These are phyloP conservation scores for Lachnellula subtilissima DNA, from an alignment of 2,329 filamentous ascomycete genomes.

Conservation along the genomic window DNA sequence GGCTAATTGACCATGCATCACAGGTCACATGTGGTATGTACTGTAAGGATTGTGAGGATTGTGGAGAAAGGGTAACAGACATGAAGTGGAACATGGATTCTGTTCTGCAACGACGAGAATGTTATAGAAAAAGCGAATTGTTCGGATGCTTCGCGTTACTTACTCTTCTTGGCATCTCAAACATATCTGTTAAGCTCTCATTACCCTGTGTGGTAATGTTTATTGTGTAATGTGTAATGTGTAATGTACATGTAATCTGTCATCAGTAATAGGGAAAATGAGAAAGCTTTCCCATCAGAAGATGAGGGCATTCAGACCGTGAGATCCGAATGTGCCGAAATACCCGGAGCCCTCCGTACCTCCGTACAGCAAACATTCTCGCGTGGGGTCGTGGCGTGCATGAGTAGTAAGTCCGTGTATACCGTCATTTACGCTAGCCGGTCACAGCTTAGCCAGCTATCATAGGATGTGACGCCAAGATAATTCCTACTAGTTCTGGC, in stretches of 20 bases:
- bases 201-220: too few species aligned
- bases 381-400: background rate
- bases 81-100: too few species aligned
- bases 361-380: background rate
- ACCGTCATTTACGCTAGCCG: background rate
- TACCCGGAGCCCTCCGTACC: background rate
- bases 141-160: too few species aligned
- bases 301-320: conserved; percentile 3
- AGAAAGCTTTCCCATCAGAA: background rate
- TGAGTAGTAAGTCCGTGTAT: too few species aligned
- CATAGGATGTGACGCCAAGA: background rate
- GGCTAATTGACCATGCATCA: background rate
- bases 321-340: background rate
- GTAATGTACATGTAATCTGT: background rate
- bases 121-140: too few species aligned
- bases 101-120: too few species aligned
- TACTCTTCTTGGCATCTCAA: too few species aligned
- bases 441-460: background rate
- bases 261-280: background rate
- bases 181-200: too few species aligned
- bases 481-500: background rate
- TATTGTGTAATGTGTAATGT: too few species aligned
- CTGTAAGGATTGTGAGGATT: background rate
- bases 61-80: background rate
- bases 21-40: background rate